A percentile compares a stretch with the other conserved stretches of the same genome.
Evolutionary conservation across 2,329 filamentous ascomycete species (phyloP).

Genomic region (Epichloe bromicola): DNA sequence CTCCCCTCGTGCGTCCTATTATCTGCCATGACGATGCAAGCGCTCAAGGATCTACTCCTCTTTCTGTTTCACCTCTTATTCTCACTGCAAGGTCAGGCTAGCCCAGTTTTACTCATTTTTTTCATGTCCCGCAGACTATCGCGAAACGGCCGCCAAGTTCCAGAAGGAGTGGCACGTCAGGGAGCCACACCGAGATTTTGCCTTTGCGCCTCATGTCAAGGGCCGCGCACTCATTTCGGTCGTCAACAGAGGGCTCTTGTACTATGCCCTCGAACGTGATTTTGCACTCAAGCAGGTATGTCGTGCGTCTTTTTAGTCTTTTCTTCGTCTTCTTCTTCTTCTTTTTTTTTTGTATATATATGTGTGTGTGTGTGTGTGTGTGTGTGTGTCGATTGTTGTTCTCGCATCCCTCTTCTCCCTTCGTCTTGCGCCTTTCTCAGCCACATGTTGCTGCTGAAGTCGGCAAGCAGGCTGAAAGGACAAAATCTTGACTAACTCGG

Average conservation of each 20-base stretch:
- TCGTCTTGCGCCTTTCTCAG: not conserved
- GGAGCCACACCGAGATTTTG: constrained; percentile 48
- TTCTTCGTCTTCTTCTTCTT: constrained; percentile 5
- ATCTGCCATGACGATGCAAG: not conserved
- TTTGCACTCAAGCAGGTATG: constrained; percentile 36
- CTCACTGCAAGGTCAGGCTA: not conserved
- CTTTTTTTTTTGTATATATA: constrained; percentile 6
- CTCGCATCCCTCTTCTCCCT: constrained; percentile 1
- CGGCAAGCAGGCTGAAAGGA: not conserved
- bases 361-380: constrained; percentile 5
- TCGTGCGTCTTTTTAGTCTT: constrained; percentile 6
- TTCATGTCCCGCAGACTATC: constrained; percentile 39
- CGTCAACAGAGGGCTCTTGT: constrained; percentile 50
- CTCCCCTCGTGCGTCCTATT: not conserved
- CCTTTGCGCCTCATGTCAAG: constrained; percentile 52
- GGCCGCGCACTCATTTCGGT: constrained; percentile 50
- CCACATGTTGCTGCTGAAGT: not conserved
- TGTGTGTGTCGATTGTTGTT: not conserved
- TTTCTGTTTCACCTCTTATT: not conserved
- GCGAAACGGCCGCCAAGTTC: constrained; percentile 53
- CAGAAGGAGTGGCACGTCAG: constrained; percentile 55
- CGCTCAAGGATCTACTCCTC: not conserved
- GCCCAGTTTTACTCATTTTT: not conserved
- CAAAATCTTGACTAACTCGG: constrained; percentile 2
- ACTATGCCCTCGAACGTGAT: constrained; percentile 46